Conservation (phyloP, 2,329 filamentous ascomycete genomes). For the Trichophyton mentagrophytes region DNA sequence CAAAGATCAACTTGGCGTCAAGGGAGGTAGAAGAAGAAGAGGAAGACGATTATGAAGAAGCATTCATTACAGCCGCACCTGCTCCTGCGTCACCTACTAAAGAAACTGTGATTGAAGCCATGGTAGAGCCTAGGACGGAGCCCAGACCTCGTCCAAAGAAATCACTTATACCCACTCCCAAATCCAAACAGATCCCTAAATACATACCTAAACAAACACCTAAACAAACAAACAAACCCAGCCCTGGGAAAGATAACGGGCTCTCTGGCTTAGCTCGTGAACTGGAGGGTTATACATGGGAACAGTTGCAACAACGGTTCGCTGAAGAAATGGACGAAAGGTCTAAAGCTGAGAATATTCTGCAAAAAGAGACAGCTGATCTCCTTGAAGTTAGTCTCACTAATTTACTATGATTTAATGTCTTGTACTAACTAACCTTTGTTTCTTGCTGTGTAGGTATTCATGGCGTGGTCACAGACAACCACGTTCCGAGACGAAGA, state of each 20-base stretch:
- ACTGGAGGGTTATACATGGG: conserved; percentile 58
- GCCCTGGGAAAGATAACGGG: background rate
- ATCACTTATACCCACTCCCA: background rate
- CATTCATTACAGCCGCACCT: too few relatives aligned
- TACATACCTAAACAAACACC: background rate
- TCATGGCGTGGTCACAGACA: conserved; percentile 63
- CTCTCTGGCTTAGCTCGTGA: conserved; percentile 4
- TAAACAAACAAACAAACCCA: background rate
- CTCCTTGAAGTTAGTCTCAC: conserved; percentile 46
- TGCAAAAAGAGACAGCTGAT: conserved; percentile 54
- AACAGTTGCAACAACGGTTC: conserved; percentile 59
- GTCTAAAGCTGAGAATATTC: conserved; percentile 49
- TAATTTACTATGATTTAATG: background rate
- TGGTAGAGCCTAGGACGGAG: background rate
- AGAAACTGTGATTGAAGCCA: background rate
- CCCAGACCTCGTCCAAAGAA: background rate
- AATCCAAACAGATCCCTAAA: background rate
- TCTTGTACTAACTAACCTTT: background rate
- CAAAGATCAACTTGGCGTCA: background rate
- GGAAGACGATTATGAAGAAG: background rate
- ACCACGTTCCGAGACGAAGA: conserved; percentile 61
- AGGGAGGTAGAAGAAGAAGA: background rate
- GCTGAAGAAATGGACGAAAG: conserved; percentile 51
- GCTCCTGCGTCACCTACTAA: too few relatives aligned
- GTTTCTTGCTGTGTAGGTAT: conserved; percentile 45